Conservation (phyloP, 1,139 yeast species). For the Pneumocystis sp. region DNA sequence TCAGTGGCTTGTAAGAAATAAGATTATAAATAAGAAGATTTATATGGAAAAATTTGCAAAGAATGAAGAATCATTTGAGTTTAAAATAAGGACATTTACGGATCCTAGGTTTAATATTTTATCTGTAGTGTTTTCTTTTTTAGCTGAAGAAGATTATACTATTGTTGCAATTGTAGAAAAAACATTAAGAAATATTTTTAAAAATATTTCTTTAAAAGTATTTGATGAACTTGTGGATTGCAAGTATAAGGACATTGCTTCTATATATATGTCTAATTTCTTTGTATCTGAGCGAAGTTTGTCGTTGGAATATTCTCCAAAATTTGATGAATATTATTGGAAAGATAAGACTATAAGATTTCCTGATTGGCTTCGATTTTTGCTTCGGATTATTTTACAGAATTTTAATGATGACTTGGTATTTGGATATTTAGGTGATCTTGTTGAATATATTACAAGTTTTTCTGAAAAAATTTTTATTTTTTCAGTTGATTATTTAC, state of each 20-base stretch:
- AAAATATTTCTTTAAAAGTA: not conserved
- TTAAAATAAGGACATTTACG: not conserved
- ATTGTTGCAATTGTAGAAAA: not conserved
- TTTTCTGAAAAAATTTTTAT: not conserved
- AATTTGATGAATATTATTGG: not conserved
- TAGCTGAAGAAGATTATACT: not conserved
- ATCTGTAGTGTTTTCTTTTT: not conserved
- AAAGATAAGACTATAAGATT: not conserved
- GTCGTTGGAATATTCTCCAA: not conserved
- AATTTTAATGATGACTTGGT: not conserved
- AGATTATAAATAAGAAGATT: not conserved
- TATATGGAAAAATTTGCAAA: not conserved
- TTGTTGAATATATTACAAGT: not conserved
- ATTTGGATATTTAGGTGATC: not conserved
- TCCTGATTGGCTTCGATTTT: not conserved
- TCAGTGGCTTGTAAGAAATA: not conserved
- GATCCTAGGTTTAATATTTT: not conserved
- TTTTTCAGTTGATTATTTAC: not conserved
- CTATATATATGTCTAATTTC: not conserved
- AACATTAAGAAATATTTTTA: not conserved
- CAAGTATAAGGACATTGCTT: not conserved
- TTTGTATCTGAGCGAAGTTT: not conserved
- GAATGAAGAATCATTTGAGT: not conserved
- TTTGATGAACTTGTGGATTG: not conserved
- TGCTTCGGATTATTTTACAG: not conserved